phyloP scores from a whole-genome alignment of 768 basidiomycete genomes.

The Sarcodon aspratus region DNA sequence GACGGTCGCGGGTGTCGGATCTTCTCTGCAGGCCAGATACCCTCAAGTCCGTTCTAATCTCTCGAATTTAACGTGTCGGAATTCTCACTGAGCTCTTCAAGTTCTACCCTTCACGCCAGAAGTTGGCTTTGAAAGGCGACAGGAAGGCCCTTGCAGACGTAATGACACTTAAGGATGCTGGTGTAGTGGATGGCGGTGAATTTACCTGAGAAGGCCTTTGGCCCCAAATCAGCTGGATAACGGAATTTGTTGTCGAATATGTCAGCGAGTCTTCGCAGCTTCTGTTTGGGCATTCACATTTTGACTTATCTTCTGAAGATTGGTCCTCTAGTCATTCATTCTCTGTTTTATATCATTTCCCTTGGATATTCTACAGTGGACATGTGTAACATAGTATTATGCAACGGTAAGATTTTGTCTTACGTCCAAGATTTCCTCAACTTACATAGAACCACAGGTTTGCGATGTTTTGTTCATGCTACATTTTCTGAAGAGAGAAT shows the following conservation, averaged over 20 bases:
- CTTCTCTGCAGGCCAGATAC: too few relatives aligned
- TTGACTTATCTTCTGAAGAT: too few relatives aligned
- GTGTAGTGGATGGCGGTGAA: conserved; percentile 47
- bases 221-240: conserved; percentile 79
- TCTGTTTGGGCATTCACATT: too few relatives aligned
- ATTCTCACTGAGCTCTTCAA: too few relatives aligned
- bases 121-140: conserved; percentile 52
- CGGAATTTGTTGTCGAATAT: conserved; percentile 91
- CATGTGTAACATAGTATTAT: conserved; percentile 63
- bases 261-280: conserved; percentile 33
- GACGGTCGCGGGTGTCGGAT: too few relatives aligned
- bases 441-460: conserved; percentile 31
- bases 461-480: conserved; percentile 67
- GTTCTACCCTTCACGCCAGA: conserved; percentile 68
- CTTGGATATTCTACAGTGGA: conserved; percentile 56
- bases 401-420: conserved; percentile 44
- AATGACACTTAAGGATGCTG: conserved; percentile 41
- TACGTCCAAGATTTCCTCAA: background rate
- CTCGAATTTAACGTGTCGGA: too few relatives aligned
- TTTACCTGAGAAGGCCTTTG: conserved; percentile 85
- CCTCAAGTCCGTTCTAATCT: too few relatives aligned
- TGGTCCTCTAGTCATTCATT: conserved; percentile 77
- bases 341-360: conserved; percentile 75
- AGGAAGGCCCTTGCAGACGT: conserved; percentile 55
- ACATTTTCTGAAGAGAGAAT: conserved; percentile 80